Base-by-base conservation (phyloP, 306 rosid species). In the Castanopsis chinensis region DNA sequence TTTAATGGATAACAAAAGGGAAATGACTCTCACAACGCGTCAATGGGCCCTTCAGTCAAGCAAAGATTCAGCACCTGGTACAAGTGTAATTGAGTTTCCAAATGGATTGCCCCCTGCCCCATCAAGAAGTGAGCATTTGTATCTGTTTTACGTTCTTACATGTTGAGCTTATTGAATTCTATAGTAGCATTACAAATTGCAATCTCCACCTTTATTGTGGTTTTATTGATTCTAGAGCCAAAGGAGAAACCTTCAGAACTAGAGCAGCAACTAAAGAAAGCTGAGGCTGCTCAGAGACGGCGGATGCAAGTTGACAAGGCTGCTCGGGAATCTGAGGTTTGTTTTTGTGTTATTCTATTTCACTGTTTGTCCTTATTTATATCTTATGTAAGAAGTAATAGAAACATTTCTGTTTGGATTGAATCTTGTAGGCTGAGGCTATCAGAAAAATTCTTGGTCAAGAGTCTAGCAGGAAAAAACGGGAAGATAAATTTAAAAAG, bases 381-480 rank as follows among this genome's bases (percentile, higher is more conserved):
- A 51, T 80, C 11, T 30, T 58, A 79, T 68, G 63, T 72, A 74
- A 63, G 28, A 58, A 23, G 55, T 73, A 45, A n/a, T 65, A 20
- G 79, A 35, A 43, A 5, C 18, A 56, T 53, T 54, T 70, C 32
- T 21, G 69, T 59, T 76, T 82, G 60, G 54, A 75, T 74, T 72
- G 43, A 67, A 73, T 83, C 43, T 77, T 84, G 80, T 72, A 93
- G 99, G 98, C 91, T 35, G 99, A 89, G 89, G 99, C 96, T 78
- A 93, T 93, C 85, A 91, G 88, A 79, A 96, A 96, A 87, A 96
- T 96, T 72, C 99, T 90, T 21, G 98, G 98, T 81, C 99, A 96
- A 89, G 99, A 96, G 78, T 96, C 98, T 72, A 90, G 86, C 85
- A 80, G 98, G 84, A 96, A 96, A 87, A 96, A 96, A 79, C 80